Evolutionary conservation across 1,284 basidiomycete genomes (phyloP).

Genomic region (Dichomitus squalens): DNA sequence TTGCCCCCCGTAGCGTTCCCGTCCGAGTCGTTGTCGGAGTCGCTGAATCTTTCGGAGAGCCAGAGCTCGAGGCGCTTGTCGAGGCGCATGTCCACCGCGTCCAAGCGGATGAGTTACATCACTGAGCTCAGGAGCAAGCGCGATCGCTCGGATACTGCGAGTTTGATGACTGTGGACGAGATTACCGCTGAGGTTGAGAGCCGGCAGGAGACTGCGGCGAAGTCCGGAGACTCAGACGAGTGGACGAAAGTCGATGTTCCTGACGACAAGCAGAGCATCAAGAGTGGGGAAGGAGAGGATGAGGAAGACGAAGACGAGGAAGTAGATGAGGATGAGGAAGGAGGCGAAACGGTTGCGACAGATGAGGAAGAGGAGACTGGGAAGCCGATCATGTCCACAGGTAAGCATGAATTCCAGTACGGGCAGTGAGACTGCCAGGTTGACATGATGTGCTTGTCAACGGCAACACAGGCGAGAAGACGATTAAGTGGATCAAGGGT

Average conservation of each 20-base stretch:
- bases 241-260: constrained; percentile 66
- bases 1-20: constrained; percentile 83
- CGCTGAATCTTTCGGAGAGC: constrained; percentile 60
- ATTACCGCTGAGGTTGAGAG: constrained; percentile 97
- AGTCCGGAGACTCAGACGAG: constrained; percentile 57
- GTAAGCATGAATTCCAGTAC: constrained; percentile 37
- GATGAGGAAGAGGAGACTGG: constrained; percentile 46
- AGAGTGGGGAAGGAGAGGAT: constrained; percentile 46
- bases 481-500: constrained; percentile 98
- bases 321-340: constrained; percentile 41
- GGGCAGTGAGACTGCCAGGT: constrained; percentile 4
- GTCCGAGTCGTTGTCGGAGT: constrained; percentile 77
- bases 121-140: constrained; percentile 77
- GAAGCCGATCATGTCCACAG: constrained; percentile 63
- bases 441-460: background rate
- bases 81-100: constrained; percentile 53
- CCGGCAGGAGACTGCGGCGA: constrained; percentile 58
- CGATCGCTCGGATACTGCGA: constrained; percentile 87
- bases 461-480: constrained; percentile 46
- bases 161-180: constrained; percentile 94
- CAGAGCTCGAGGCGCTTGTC: constrained; percentile 35
- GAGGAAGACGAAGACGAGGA: constrained; percentile 48
- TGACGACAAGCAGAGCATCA: constrained; percentile 39
- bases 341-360: constrained; percentile 47
- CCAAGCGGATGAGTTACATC: constrained; percentile 76